Evolutionary conservation across 352 stramenopile genomes (phyloP).

Genomic region (Phytopythium helicoides): DNA sequence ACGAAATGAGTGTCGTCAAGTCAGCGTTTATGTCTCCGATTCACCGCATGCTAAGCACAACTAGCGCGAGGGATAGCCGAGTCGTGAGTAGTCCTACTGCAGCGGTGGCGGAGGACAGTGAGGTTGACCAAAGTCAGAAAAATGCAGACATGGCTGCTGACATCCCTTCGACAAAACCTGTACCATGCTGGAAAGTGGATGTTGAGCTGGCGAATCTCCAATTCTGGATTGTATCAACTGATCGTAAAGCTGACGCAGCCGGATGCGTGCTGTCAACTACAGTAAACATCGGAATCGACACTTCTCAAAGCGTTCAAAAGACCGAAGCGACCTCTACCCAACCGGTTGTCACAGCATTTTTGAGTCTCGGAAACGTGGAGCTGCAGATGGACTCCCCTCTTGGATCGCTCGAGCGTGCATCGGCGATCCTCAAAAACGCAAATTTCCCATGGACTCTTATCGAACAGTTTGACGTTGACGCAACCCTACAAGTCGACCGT

Average conservation of each 20-base stretch:
- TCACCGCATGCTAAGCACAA: conserved; percentile 36
- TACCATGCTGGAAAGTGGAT: conserved; percentile 38
- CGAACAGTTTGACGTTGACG: conserved; percentile 43
- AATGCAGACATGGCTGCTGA: too few species aligned
- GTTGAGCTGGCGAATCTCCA: conserved; percentile 48
- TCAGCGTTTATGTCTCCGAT: conserved; percentile 40
- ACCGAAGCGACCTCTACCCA: not conserved
- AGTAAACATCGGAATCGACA: conserved; percentile 10
- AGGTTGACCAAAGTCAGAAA: not conserved
- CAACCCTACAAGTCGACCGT: conserved; percentile 9
- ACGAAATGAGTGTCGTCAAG: conserved; percentile 30
- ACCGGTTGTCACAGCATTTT: conserved; percentile 1
- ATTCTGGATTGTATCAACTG: conserved; percentile 66
- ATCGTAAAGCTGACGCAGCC: conserved; percentile 49
- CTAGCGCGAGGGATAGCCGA: conserved; percentile 26
- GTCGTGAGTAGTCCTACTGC: not conserved
- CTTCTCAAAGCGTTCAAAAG: not conserved
- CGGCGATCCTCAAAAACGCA: conserved; percentile 2
- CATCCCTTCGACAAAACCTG: conserved; percentile 8
- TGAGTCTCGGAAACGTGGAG: conserved; percentile 23
- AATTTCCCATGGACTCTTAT: conserved; percentile 42
- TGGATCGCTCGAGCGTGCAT: conserved; percentile 3
- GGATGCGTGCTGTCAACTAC: conserved; percentile 48
- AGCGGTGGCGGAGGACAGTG: not conserved
- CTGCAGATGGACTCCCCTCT: conserved; percentile 31